Conservation (phyloP, 2,329 filamentous ascomycete genomes). For the Ramichloridium luteum region DNA sequence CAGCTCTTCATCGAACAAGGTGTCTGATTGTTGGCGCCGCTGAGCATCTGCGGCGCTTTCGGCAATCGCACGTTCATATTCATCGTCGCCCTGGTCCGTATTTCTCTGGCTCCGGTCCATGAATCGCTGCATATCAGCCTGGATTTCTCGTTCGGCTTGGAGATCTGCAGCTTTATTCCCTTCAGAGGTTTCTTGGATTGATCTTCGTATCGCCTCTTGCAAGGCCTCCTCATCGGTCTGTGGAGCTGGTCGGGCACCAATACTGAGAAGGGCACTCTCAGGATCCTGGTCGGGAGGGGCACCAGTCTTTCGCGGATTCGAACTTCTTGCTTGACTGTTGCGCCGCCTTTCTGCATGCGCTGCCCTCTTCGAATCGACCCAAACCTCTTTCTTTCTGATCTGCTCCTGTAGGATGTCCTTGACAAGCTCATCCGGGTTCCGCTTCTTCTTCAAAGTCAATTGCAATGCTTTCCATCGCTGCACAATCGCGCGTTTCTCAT, state of each 20-base stretch:
- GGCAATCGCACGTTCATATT: constrained; percentile 37
- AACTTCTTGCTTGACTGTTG: constrained; percentile 5
- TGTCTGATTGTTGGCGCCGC: constrained; percentile 15
- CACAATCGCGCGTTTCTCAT: constrained; percentile 54
- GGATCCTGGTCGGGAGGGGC: constrained; percentile 7
- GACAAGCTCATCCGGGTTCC: constrained; percentile 44
- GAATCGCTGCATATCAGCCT: constrained; percentile 49
- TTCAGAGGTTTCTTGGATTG: constrained; percentile 56
- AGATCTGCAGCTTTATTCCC: constrained; percentile 59
- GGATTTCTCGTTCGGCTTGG: constrained; percentile 59
- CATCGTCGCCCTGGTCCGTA: constrained; percentile 30
- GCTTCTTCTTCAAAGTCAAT: constrained; percentile 46
- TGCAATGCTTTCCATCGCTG: constrained; percentile 51
- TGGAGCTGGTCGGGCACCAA: constrained; percentile 9
- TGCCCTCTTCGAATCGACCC: constrained; percentile 6
- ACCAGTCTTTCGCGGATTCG: constrained; percentile 1
- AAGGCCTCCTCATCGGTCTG: constrained; percentile 45
- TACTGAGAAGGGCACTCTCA: constrained; percentile 8
- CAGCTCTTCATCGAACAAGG: constrained; percentile 31
- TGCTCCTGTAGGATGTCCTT: constrained; percentile 30
- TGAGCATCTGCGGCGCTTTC: constrained; percentile 34
- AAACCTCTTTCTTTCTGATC: constrained; percentile 20
- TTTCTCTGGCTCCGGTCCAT: constrained; percentile 13
- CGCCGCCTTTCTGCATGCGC: constrained; percentile 8
- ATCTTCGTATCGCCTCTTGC: constrained; percentile 58